Evolutionary conservation across 164 flowering plant species (phyloP).

Genomic region (Tetracentron sinense): DNA sequence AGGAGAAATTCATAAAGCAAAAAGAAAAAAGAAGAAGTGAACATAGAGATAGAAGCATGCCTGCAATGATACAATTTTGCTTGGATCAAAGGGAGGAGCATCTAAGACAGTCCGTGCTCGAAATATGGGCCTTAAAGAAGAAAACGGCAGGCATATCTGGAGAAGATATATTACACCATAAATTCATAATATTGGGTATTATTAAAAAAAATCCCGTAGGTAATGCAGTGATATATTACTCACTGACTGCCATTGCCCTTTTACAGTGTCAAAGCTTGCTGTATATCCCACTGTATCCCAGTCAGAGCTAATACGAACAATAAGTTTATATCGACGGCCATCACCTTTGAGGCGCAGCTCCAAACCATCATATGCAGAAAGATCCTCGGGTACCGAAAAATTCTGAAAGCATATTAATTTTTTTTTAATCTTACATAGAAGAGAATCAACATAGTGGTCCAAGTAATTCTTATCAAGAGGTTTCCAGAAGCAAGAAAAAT

Average conservation of each 20-base stretch:
- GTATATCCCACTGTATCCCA: conserved; percentile 99
- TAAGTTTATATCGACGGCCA: conserved; percentile 84
- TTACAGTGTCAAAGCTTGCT: conserved; percentile 69
- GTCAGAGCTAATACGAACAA: conserved; percentile 82
- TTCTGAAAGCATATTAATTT: conserved; percentile 42
- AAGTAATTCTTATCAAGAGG: not conserved
- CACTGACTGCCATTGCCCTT: conserved; percentile 87
- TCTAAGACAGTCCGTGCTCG: conserved; percentile 79
- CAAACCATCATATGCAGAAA: conserved; percentile 93
- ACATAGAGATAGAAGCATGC: conserved; percentile 25
- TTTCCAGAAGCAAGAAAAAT: not conserved
- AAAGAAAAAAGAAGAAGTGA: conserved; percentile 4
- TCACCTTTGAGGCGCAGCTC: conserved; percentile 86
- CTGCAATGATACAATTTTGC: conserved; percentile 72
- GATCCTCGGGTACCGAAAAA: conserved; percentile 75
- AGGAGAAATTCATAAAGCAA: not conserved
- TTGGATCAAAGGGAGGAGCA: conserved; percentile 81
- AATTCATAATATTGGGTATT: not conserved
- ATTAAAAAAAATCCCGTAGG: not conserved
- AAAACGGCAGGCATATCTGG: conserved; percentile 74
- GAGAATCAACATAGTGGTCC: not conserved
- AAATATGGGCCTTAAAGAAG: conserved; percentile 83
- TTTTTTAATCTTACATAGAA: not conserved
- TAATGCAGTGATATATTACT: conserved; percentile 23
- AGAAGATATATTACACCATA: conserved; percentile 3